These are phyloP conservation scores for Podosphaera fusca DNA, from an alignment of 2,329 filamentous ascomycete species.

Conservation along the genomic window DNA sequence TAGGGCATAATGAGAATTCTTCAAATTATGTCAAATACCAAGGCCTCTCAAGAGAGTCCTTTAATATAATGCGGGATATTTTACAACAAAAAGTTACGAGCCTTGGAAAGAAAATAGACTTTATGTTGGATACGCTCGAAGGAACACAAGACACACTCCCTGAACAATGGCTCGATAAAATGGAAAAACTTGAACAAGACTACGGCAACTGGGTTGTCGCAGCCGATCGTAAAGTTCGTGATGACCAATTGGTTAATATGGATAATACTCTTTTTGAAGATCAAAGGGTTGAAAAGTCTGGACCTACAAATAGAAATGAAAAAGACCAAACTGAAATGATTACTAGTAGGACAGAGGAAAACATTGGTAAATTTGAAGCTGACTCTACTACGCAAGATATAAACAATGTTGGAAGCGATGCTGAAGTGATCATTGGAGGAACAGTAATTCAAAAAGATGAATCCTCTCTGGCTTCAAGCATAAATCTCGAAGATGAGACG, in stretches of 20 bases:
- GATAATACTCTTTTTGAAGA: slow-evolving; percentile 7
- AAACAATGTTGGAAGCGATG: no score
- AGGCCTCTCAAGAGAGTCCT: slow-evolving; percentile 2
- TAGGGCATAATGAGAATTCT: background rate
- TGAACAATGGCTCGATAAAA: slow-evolving; percentile 64
- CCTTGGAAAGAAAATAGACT: slow-evolving; percentile 54
- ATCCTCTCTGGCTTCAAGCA: no score
- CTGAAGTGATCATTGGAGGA: no score
- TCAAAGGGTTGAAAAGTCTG: slow-evolving; percentile 10
- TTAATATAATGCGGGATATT: slow-evolving; percentile 28
- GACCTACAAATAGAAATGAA: no score
- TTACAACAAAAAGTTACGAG: slow-evolving; percentile 46
- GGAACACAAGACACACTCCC: slow-evolving; percentile 66
- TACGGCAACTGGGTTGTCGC: slow-evolving; percentile 64
- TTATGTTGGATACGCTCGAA: slow-evolving; percentile 70
- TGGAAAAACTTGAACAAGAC: slow-evolving; percentile 56
- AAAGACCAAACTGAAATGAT: no score
- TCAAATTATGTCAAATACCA: background rate
- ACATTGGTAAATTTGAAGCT: no score
- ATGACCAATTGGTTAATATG: slow-evolving; percentile 30
- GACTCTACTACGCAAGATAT: no score
- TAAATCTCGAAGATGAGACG: no score
- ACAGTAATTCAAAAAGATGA: no score
- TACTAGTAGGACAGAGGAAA: no score
- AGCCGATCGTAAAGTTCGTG: slow-evolving; percentile 50